Evolutionary conservation across 495 filamentous ascomycete genomes (phyloP).

Genomic region (Jackrogersella minutella): DNA sequence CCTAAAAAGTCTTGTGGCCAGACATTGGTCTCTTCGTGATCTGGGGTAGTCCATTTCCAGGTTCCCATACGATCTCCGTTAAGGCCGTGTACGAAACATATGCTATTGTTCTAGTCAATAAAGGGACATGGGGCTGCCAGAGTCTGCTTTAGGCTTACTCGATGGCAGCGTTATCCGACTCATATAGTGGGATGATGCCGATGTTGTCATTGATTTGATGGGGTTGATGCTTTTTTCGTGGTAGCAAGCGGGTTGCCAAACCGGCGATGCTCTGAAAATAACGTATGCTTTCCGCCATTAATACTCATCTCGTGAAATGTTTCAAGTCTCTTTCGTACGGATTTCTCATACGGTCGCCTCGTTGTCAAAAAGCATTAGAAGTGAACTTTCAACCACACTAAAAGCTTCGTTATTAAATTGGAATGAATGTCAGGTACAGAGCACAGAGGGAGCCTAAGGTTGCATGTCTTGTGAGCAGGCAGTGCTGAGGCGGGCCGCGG

Average conservation of each 20-base stretch:
- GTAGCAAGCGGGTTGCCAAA: neutral
- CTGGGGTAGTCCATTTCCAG: neutral
- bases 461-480: neutral
- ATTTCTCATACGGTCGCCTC: neutral
- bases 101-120: neutral
- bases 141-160: neutral
- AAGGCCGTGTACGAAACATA: conserved; percentile 1
- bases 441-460: neutral
- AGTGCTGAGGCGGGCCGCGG: too few relatives aligned
- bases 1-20: neutral
- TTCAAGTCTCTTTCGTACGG: neutral
- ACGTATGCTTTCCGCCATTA: neutral
- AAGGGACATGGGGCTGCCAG: neutral
- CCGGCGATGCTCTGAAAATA: neutral
- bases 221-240: neutral
- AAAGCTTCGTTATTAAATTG: neutral
- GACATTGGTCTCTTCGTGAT: neutral
- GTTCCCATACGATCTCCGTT: neutral
- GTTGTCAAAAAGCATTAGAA: neutral
- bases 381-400: neutral
- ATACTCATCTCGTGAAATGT: neutral
- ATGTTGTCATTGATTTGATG: neutral
- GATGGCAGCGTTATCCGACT: neutral
- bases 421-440: neutral
- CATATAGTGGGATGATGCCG: neutral